Evolutionary conservation across 129 eudicot genomes (phyloP).

Genomic region (Lonicera japonica): DNA sequence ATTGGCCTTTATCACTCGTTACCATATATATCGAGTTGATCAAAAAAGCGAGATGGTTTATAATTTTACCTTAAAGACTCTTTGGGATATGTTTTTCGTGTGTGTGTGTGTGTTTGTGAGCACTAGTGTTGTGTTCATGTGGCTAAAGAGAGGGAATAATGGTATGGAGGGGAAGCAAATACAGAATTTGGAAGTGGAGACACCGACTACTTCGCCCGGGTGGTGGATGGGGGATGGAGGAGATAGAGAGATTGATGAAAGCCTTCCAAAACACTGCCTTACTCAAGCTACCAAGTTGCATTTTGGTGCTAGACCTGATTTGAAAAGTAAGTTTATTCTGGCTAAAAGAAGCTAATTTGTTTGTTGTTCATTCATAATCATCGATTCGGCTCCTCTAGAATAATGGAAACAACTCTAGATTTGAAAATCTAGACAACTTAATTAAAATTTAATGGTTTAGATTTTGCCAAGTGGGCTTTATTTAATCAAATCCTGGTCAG

Average conservation of each 20-base stretch:
- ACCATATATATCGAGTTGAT: conserved; percentile 58
- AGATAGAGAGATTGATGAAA: conserved; percentile 59
- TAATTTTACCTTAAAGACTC: conserved; percentile 36
- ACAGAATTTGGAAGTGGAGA: conserved; percentile 32
- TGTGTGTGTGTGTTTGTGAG: conserved; percentile 38
- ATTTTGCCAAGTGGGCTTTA: too few relatives aligned
- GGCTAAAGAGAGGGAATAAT: conserved; percentile 44
- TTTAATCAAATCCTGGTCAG: too few relatives aligned
- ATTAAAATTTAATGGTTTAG: too few relatives aligned
- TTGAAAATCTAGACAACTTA: too few relatives aligned
- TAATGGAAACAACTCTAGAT: too few relatives aligned
- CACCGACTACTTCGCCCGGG: conserved; percentile 27
- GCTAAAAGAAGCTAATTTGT: too few relatives aligned
- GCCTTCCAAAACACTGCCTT: conserved; percentile 50
- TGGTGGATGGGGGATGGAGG: conserved; percentile 10
- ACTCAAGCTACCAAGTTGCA: conserved; percentile 38
- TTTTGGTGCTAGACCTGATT: conserved; percentile 62
- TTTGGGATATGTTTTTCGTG: conserved; percentile 50
- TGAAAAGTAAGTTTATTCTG: conserved; percentile 38
- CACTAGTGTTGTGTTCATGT: conserved; percentile 37
- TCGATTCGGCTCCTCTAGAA: too few relatives aligned
- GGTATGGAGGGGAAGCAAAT: conserved; percentile 37
- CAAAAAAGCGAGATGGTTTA: conserved; percentile 26
- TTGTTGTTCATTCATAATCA: too few relatives aligned
- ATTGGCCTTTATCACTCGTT: conserved; percentile 47